Evolutionary conservation across 2,329 filamentous ascomycete species (phyloP), one percentile per base, ranked within the genome.

Genomic region (Kalaharituber pfeilii): DNA sequence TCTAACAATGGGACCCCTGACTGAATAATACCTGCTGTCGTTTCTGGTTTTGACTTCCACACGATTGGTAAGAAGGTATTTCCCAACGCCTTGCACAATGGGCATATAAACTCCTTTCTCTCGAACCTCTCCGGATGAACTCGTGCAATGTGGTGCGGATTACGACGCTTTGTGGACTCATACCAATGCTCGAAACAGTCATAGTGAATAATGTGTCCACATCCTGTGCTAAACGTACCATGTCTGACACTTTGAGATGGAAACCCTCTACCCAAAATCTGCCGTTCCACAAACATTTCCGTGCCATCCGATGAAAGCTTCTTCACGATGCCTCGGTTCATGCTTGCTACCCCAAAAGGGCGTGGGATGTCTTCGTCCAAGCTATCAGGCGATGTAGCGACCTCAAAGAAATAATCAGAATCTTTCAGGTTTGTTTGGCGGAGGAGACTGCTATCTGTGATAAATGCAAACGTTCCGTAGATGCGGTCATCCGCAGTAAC

Each of bases 161-260:
- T 93, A 36, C 91, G 79, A 57, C 88, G 77, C 52, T 81, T 75
- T 0, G 86, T 94, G 3, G 89, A 86, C 47, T 84, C 79, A 60
- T 86, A 83, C 65, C 96, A 98, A 39, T 84, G 78, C 64, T 95
- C 87, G 66, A 98, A 98, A 69, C 91, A 98, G 62, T 78, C 80
- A 67, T 85, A 96, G 67, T 98, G 91, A 91, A 98, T 98, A 65
- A 98, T 93, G 67, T 98, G 91, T 2, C 91, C 91, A 68, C 91
- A 98, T 8, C 89, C 86, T 30, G 84, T 85, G 9, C 88, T 85
- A 1, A 96, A 82, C 0, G 89, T 84, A 0, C 88, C 91, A 18
- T 77, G 73, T 26, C 76, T 74, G 29, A 79, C 79, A 39, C 79
- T 74, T 8, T 75, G 72, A 5, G 80, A 74, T 2, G 86, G 82